Evolutionary conservation across 148 eudicot genomes (phyloP).

Genomic region (Gaultheria prostrata): DNA sequence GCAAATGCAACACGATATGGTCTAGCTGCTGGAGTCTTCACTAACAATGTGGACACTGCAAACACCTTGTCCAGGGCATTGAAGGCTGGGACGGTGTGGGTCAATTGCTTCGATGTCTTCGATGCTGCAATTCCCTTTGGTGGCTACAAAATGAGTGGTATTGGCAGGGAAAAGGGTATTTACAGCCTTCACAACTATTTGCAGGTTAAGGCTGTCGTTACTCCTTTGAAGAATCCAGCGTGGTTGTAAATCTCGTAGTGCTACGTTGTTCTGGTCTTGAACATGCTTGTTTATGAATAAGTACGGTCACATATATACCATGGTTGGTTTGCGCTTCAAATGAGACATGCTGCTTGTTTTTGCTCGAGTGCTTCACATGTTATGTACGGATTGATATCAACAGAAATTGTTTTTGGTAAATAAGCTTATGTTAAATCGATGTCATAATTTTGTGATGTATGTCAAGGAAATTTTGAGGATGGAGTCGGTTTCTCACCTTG

Average conservation of each 20-base stretch:
- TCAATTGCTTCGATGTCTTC: conserved; percentile 84
- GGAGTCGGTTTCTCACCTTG: neutral
- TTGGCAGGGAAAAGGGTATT: conserved; percentile 86
- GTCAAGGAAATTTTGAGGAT: neutral
- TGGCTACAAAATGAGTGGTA: conserved; percentile 93
- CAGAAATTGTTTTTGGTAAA: neutral
- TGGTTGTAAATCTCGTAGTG: conserved; percentile 48
- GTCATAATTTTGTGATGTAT: neutral
- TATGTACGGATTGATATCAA: neutral
- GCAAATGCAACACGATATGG: conserved; percentile 77
- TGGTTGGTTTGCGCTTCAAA: neutral
- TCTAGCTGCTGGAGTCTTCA: conserved; percentile 90
- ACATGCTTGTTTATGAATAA: conserved; percentile 11
- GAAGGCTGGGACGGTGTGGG: conserved; percentile 85
- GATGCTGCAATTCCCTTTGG: conserved; percentile 96
- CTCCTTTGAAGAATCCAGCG: conserved; percentile 74
- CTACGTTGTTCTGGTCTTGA: neutral
- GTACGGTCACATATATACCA: neutral
- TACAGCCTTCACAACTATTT: conserved; percentile 79
- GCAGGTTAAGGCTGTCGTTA: conserved; percentile 86
- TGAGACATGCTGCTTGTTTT: neutral
- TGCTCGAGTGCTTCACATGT: neutral
- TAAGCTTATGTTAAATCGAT: neutral
- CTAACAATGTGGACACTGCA: conserved; percentile 67
- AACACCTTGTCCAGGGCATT: conserved; percentile 75